Evolutionary conservation across 129 eudicot species (phyloP), one percentile per base, ranked within the genome.

Genomic region (Saussurea involucrata): DNA sequence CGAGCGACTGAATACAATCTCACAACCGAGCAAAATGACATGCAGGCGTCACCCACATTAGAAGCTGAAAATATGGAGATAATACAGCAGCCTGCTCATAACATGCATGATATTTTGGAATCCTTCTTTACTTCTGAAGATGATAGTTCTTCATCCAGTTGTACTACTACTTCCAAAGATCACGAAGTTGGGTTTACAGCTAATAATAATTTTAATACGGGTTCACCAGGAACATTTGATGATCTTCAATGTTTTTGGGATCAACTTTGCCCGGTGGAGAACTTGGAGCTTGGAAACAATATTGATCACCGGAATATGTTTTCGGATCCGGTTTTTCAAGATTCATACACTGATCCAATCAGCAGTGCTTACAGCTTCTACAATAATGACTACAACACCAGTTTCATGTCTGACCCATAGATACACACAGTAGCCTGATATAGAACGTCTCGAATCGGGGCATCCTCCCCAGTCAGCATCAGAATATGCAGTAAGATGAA

Each of bases 231-330:
- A 42, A 36, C 31, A 5, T 31, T 29, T 27, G 74, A 24, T 5
- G 83, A 79, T 63, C 81, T 76, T 20, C 70, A 71, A 29, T 25
- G 63, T 22, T 79, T 79, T 28, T 79, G 81, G 78, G 63, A 29
- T 24, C 70, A 84, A 36, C 80, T 73, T 11, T 69, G 36, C 69
- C 70, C 58, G 0, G 68, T 73, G 4, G 81, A 83, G 69, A 70
- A 69, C 21, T 27, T 66, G 71, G 65, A 37, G 20, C 46, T 60
- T 6, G 64, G 63, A 22, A 76, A 78, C 74, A 42, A 61, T 44
- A 4, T 53, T 53, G n/a, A n/a, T n/a, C 74, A 46, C 31, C 1
- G 15, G 32, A 31, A 36, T 74, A 46, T 63, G 69, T 32, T 36
- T 74, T 61, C 78, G 6, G 15, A 32, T 64, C 8, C 33, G 1